Percentiles rank a stretch among this genome's conserved stretches.
Evolutionary conservation across 2,329 filamentous ascomycete genomes (phyloP).

Genomic region (Colletotrichum aenigma): DNA sequence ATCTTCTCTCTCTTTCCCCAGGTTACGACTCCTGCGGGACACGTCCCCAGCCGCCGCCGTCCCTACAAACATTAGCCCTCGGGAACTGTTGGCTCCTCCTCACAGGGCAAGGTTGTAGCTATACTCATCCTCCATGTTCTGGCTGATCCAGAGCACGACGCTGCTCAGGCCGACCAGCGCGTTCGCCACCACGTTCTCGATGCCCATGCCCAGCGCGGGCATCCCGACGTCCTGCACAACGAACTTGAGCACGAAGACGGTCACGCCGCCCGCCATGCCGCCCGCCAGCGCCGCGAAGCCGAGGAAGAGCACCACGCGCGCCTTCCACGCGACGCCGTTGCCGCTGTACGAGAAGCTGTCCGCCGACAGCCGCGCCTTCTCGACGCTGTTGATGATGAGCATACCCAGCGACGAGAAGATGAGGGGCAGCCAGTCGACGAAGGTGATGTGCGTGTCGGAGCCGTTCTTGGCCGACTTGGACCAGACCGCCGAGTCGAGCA

Average conservation of each 20-base stretch:
- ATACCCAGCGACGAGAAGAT: conserved; percentile 71
- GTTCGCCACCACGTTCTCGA: conserved; percentile 71
- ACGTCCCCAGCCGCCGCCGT: neutral
- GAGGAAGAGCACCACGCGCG: conserved; percentile 69
- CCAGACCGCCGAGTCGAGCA: conserved; percentile 72
- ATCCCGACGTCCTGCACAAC: conserved; percentile 60
- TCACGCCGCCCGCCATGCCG: conserved; percentile 73
- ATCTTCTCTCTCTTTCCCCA: neutral
- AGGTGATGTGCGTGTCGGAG: conserved; percentile 66
- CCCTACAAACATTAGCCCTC: neutral
- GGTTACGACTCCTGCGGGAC: neutral
- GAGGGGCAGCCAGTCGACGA: conserved; percentile 73
- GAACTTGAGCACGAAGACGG: conserved; percentile 70
- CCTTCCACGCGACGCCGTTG: conserved; percentile 70
- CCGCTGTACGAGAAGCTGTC: conserved; percentile 69
- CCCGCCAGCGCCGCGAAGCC: conserved; percentile 70
- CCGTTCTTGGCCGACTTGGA: conserved; percentile 65
- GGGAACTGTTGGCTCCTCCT: conserved; percentile 54
- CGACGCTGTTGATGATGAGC: conserved; percentile 74
- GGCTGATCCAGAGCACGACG: conserved; percentile 70
- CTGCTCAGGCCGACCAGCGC: conserved; percentile 66
- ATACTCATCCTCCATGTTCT: conserved; percentile 77
- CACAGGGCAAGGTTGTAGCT: conserved; percentile 69
- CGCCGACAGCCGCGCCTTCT: conserved; percentile 67
- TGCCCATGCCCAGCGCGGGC: conserved; percentile 68